These are phyloP conservation scores for Austroboletus eburneus DNA, from an alignment of 768 basidiomycete species.

Conservation along the genomic window DNA sequence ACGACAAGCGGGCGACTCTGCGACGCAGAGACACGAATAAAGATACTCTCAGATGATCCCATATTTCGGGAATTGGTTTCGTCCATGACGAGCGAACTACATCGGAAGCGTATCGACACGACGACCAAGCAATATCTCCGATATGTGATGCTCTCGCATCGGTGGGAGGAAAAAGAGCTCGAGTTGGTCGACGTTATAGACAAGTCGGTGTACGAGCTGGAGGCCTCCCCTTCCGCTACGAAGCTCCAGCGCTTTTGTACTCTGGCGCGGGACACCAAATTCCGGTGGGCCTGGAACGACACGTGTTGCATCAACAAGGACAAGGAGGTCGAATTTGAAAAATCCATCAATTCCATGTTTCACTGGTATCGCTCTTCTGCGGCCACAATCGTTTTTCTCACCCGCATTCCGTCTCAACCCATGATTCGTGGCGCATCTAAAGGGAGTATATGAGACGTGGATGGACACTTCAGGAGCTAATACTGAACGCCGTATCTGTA, in stretches of 20 bases:
- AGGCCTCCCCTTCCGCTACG: neutral
- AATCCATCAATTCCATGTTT: too few species aligned
- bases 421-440: slow-evolving; percentile 3
- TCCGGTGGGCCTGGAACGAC: too few species aligned
- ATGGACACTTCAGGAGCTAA: slow-evolving; percentile 17
- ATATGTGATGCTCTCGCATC: slow-evolving; percentile 13
- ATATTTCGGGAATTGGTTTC: slow-evolving; percentile 11
- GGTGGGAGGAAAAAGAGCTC: slow-evolving; percentile 10
- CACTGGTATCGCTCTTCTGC: slow-evolving; percentile 12
- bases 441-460: slow-evolving; percentile 5
- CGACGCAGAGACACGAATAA: slow-evolving; percentile 10
- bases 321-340: too few species aligned
- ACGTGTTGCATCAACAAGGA: too few species aligned
- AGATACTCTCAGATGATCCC: slow-evolving; percentile 9
- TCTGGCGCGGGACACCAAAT: slow-evolving; percentile 2
- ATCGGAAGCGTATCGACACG: neutral
- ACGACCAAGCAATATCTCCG: slow-evolving; percentile 5
- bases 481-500: slow-evolving; percentile 20
- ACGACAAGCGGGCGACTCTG: slow-evolving; percentile 16
- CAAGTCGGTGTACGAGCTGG: slow-evolving; percentile 6
- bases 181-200: slow-evolving; percentile 5
- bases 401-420: neutral
- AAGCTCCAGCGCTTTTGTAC: slow-evolving; percentile 11
- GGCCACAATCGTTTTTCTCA: slow-evolving; percentile 3
- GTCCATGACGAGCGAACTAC: too few species aligned